Base-by-base conservation (phyloP, 257 asterid genomes). In the Primulina eburnea region DNA sequence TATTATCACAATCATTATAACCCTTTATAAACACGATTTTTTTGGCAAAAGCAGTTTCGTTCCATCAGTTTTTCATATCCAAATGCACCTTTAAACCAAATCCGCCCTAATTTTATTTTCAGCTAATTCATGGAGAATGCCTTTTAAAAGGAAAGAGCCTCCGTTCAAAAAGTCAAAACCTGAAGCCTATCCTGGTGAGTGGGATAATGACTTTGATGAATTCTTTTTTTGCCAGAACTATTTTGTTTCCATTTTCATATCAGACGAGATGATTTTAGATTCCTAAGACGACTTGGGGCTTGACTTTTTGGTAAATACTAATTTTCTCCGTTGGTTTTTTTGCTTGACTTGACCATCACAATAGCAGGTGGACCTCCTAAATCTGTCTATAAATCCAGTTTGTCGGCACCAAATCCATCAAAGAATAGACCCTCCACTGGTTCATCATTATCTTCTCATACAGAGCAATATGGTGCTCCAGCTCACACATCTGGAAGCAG, bases 111-210 rank as follows among this genome's bases (percentile, higher is more conserved):
- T 74, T 71, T 34, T 64, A 29, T 57, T 85, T 76, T 72, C 91
- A 94, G 99, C 92, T 74, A 89, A 77, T 81, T 82, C 83, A 33
- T 74, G 94, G 91, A 87, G 77, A 74, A 81, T 29, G 17, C n/a
- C 53, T 70, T 81, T 79, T 78, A 89, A 87, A 81, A 82, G 85
- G 80, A 86, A 84, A 78, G 96, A 87, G 73, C 89, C 96, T 71
- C 97, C 96, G 74, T 81, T 69, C 80, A 90, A 87, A 80, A 91
- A 89, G 87, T 81, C 80, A 33, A 91, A 85, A 81, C 68, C 82
- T 58, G 97, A 91, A 62, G 83, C 85, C 60, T 76, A 89, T 78
- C 60, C 87, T 82, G 99, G 99, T 93, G 80, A 77, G 75, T 76
- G 72, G 71, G 33, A 75, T 73, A 67, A 38, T 73, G 57, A 37